Conservation (phyloP, 768 basidiomycete species). For the Hericium erinaceus region DNA sequence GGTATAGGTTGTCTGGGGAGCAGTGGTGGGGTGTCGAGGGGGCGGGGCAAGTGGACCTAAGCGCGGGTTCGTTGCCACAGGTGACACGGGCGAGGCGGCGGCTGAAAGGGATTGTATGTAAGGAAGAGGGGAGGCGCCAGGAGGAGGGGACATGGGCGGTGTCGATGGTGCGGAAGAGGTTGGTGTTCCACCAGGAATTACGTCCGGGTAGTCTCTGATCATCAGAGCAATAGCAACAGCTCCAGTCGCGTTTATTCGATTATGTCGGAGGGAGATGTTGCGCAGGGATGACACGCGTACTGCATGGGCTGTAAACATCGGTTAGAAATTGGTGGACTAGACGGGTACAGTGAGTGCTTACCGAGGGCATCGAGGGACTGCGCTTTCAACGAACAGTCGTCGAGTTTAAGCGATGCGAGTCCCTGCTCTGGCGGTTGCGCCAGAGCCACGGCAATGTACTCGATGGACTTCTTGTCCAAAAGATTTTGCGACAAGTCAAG, state of each 20-base stretch:
- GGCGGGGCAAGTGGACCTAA: slow-evolving; percentile 36
- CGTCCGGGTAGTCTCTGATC: slow-evolving; percentile 93
- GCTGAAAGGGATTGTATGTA: slow-evolving; percentile 21
- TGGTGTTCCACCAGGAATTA: slow-evolving; percentile 31
- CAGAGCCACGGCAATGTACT: slow-evolving; percentile 70
- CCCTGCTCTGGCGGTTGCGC: slow-evolving; percentile 41
- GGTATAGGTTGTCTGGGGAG: slow-evolving; percentile 67
- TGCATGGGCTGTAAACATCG: slow-evolving; percentile 48
- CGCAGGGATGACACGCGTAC: slow-evolving; percentile 77
- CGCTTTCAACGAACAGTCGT: slow-evolving; percentile 74
- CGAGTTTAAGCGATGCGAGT: slow-evolving; percentile 74
- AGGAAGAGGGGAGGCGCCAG: slow-evolving; percentile 25
- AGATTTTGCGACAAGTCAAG: slow-evolving; percentile 83
- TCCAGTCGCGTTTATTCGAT: slow-evolving; percentile 75
- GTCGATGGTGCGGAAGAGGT: slow-evolving; percentile 18
- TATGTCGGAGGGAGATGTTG: slow-evolving; percentile 86
- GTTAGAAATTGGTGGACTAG: no score
- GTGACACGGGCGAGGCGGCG: slow-evolving; percentile 14
- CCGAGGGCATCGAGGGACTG: slow-evolving; percentile 73
- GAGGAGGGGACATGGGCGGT: slow-evolving; percentile 21
- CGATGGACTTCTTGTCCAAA: slow-evolving; percentile 77
- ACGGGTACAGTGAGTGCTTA: slow-evolving; percentile 27
- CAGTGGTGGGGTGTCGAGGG: slow-evolving; percentile 41
- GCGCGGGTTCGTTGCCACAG: slow-evolving; percentile 11
- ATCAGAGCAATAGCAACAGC: slow-evolving; percentile 90